Evolutionary conservation across 148 eudicot genomes (phyloP).

Genomic region (Cornus suecica): DNA sequence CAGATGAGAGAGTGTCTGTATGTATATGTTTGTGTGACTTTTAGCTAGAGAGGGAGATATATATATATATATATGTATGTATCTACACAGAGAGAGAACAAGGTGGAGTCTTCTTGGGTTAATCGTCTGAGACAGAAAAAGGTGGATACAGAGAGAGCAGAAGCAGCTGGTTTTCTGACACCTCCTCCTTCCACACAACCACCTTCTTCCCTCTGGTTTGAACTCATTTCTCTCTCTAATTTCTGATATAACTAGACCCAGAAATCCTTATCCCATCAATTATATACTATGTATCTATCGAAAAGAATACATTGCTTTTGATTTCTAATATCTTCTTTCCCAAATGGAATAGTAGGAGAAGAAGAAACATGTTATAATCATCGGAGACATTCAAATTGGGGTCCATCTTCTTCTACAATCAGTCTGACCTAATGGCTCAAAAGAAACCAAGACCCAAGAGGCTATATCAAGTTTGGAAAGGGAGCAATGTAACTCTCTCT

Average conservation of each 20-base stretch:
- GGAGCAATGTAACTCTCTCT: conserved; percentile 57
- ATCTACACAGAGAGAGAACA: conserved; percentile 8
- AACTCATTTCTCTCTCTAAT: background rate
- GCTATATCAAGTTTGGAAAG: conserved; percentile 80
- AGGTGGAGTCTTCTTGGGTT: conserved; percentile 7
- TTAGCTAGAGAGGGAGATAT: background rate
- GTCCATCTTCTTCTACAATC: conserved; percentile 6
- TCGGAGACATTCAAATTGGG: background rate
- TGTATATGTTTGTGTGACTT: background rate
- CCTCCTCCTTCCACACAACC: background rate
- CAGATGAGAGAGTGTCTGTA: conserved; percentile 16
- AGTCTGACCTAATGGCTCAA: conserved; percentile 20
- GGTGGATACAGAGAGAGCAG: background rate
- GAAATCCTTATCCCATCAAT: background rate
- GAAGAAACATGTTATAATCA: background rate
- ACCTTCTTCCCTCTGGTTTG: background rate
- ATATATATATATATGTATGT: conserved; percentile 3
- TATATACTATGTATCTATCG: no score
- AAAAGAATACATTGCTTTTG: background rate
- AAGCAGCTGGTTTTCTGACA: background rate
- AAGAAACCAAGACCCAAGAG: conserved; percentile 32
- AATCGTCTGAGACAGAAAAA: background rate
- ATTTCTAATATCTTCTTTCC: background rate
- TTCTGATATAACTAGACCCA: background rate
- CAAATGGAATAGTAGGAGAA: background rate